A percentile compares a stretch with the other conserved stretches of the same genome.
phyloP scores from a whole-genome alignment of 163 green algal species.

The Volvox carteri region DNA sequence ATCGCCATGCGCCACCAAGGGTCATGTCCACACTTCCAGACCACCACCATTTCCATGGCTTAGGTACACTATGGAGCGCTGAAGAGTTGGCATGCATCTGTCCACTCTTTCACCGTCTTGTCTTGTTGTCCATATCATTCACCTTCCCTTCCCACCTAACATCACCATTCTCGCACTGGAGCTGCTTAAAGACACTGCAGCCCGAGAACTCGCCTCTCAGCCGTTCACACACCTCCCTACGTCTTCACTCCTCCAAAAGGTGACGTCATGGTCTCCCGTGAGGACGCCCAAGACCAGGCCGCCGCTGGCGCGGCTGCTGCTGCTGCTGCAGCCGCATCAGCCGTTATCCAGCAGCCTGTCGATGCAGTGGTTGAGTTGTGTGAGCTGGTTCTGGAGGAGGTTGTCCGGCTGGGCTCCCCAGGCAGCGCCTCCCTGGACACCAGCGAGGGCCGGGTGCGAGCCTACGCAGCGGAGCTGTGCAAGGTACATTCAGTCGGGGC shows the following conservation, averaged over 20 bases:
- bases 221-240: too few relatives aligned
- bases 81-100: too few relatives aligned
- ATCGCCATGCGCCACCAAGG: too few relatives aligned
- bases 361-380: slow-evolving; percentile 1
- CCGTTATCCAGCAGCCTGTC: background rate
- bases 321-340: background rate
- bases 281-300: background rate
- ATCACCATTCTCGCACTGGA: background rate
- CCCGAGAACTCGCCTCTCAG: too few relatives aligned
- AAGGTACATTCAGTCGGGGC: too few relatives aligned
- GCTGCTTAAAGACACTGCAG: too few relatives aligned
- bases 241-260: too few relatives aligned
- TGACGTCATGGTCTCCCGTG: background rate
- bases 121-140: background rate
- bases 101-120: background rate
- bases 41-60: too few relatives aligned
- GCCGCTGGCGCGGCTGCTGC: background rate
- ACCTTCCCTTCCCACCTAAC: background rate
- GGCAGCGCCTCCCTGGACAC: slow-evolving; percentile 12
- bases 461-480: slow-evolving; percentile 38
- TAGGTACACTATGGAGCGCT: too few relatives aligned
- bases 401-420: background rate
- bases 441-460: slow-evolving; percentile 4
- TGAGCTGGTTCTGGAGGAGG: slow-evolving; percentile 46
- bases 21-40: too few relatives aligned